A percentile compares a stretch with the other conserved stretches of the same genome.
Conservation (phyloP, 1,284 basidiomycete species). For the Cryptococcus maquisensis region DNA sequence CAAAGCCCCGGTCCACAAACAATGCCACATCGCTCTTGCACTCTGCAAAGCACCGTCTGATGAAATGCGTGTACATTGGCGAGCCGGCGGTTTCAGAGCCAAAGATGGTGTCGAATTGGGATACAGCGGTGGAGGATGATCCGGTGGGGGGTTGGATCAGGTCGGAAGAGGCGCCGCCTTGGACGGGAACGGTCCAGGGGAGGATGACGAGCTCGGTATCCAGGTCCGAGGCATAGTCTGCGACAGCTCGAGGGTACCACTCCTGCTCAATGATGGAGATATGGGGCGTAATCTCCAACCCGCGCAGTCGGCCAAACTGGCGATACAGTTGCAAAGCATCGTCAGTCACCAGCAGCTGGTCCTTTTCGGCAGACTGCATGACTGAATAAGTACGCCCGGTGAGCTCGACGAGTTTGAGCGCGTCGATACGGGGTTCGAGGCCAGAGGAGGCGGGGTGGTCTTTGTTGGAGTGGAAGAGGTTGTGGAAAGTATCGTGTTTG, state of each 20-base stretch:
- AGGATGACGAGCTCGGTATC: conserved; percentile 71
- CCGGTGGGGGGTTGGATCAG: conserved; percentile 40
- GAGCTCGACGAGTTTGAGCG: conserved; percentile 81
- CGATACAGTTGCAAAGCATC: conserved; percentile 74
- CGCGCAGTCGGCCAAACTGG: conserved; percentile 67
- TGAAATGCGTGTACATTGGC: conserved; percentile 66
- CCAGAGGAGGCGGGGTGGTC: not conserved
- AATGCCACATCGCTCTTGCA: conserved; percentile 65
- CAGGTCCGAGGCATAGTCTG: conserved; percentile 59
- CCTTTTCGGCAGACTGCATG: conserved; percentile 70
- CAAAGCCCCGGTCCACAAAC: conserved; percentile 67
- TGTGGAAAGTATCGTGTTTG: not conserved
- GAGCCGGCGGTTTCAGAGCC: conserved; percentile 39
- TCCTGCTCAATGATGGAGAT: conserved; percentile 66
- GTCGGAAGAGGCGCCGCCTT: conserved; percentile 53
- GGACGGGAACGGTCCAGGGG: conserved; percentile 62
- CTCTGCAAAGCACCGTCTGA: conserved; percentile 71
- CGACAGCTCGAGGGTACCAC: conserved; percentile 66
- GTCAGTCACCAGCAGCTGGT: conserved; percentile 65
- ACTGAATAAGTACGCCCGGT: conserved; percentile 82
- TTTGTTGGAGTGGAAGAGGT: not conserved
- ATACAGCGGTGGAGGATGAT: conserved; percentile 10
- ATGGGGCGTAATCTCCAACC: conserved; percentile 59
- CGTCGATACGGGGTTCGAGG: conserved; percentile 54
- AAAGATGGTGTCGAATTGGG: conserved; percentile 44